phyloP scores from a whole-genome alignment of 768 basidiomycete species.

The Lactifluus echinatus region DNA sequence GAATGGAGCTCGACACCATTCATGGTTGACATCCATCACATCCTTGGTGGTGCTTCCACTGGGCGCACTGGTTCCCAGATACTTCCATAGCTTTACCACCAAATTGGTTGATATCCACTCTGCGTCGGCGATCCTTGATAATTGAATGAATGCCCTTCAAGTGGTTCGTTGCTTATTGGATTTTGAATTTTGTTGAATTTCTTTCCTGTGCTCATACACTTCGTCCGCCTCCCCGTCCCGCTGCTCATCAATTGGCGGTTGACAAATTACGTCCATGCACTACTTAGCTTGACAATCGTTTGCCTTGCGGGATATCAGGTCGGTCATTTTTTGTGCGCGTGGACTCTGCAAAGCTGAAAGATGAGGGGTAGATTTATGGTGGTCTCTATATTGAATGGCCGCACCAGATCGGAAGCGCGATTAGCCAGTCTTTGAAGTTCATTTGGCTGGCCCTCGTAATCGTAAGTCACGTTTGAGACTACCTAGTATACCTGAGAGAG shows the following conservation, averaged over 20 bases:
- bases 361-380: neutral
- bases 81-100: conserved; percentile 20
- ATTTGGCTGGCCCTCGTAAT: conserved; percentile 20
- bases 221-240: conserved; percentile 17
- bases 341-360: neutral
- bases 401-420: neutral
- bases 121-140: neutral
- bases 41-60: conserved; percentile 24
- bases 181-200: conserved; percentile 22
- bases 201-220: conserved; percentile 22
- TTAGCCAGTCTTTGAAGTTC: conserved; percentile 10
- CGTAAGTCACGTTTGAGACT: conserved; percentile 11
- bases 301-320: conserved; percentile 21
- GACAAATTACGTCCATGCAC: conserved; percentile 25
- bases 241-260: conserved; percentile 17
- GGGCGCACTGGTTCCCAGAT: conserved; percentile 23
- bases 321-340: neutral
- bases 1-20: conserved; percentile 18
- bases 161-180: conserved; percentile 25
- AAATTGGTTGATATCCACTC: neutral
- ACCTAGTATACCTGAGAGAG: neutral
- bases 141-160: neutral
- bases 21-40: conserved; percentile 18
- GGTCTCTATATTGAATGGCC: conserved; percentile 2
- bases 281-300: conserved; percentile 24